phyloP scores from a whole-genome alignment of 2,329 filamentous ascomycete genomes.

The Botryotinia convoluta region DNA sequence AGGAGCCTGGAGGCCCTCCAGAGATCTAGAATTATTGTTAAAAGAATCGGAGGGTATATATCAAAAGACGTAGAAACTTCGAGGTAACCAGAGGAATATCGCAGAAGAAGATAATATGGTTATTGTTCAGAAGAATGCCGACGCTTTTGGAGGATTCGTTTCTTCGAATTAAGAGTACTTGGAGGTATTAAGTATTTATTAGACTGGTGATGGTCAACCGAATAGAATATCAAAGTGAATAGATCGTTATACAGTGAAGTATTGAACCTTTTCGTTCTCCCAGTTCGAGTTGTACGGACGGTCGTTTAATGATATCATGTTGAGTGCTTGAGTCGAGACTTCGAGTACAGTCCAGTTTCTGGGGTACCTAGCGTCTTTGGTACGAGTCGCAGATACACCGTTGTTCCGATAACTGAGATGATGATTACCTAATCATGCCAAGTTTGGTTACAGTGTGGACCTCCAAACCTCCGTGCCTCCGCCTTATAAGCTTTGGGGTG shows the following conservation, averaged over 20 bases:
- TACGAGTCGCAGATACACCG: background rate
- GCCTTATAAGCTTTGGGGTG: background rate
- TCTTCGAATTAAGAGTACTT: background rate
- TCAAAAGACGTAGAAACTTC: background rate
- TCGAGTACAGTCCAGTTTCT: background rate
- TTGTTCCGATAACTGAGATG: background rate
- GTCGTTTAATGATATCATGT: background rate
- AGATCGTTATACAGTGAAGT: background rate
- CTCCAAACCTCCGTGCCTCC: background rate
- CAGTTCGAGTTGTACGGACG: background rate
- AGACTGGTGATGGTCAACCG: background rate
- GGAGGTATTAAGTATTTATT: background rate
- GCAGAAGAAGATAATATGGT: background rate
- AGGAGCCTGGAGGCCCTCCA: background rate
- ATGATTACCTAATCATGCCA: background rate
- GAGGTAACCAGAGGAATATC: background rate
- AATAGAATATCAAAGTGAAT: background rate
- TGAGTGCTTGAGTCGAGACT: background rate
- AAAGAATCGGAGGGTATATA: background rate
- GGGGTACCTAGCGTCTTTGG: too few species aligned
- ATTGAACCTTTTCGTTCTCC: background rate
- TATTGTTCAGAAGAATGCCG: background rate
- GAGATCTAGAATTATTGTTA: background rate
- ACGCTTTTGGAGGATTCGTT: background rate
- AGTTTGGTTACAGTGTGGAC: background rate